Percentiles rank a stretch among this genome's conserved stretches.
Evolutionary conservation across 23 red algal genomes (phyloP).

Genomic region (Chondrus crispus): DNA sequence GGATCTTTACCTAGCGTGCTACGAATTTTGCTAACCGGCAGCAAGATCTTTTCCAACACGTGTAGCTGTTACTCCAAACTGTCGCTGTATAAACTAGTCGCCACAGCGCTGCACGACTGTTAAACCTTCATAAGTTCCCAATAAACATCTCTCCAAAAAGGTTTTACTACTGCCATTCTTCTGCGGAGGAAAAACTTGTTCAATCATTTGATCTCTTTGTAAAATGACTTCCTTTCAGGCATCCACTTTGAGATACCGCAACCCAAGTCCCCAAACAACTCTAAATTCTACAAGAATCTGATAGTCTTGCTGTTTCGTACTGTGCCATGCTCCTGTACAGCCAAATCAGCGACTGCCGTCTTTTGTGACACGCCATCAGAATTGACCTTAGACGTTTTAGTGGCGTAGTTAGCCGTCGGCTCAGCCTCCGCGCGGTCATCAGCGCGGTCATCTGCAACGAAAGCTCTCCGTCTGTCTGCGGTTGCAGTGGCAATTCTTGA

Average conservation of each 20-base stretch:
- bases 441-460: not conserved
- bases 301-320: not conserved
- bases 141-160: not conserved
- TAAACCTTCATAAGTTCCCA: not conserved
- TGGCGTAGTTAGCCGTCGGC: not conserved
- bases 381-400: not conserved
- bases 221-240: not conserved
- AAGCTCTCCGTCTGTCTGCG: not conserved
- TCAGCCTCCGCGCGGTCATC: not conserved
- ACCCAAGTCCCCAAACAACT: not conserved
- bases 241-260: not conserved
- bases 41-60: not conserved
- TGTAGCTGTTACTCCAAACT: conserved; percentile 9
- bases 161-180: not conserved
- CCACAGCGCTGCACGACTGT: not conserved
- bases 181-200: not conserved
- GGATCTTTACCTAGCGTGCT: not conserved
- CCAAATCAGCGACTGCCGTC: not conserved
- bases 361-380: not conserved
- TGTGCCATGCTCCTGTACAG: not conserved
- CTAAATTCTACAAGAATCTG: not conserved
- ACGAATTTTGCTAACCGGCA: not conserved
- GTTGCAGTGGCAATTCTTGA: not conserved
- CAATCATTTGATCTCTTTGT: not conserved
- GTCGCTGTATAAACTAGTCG: not conserved